Percentiles rank a stretch among this genome's conserved stretches.
phyloP scores from a whole-genome alignment of 305 asterid genomes.

The Fraxinus angustifolia region DNA sequence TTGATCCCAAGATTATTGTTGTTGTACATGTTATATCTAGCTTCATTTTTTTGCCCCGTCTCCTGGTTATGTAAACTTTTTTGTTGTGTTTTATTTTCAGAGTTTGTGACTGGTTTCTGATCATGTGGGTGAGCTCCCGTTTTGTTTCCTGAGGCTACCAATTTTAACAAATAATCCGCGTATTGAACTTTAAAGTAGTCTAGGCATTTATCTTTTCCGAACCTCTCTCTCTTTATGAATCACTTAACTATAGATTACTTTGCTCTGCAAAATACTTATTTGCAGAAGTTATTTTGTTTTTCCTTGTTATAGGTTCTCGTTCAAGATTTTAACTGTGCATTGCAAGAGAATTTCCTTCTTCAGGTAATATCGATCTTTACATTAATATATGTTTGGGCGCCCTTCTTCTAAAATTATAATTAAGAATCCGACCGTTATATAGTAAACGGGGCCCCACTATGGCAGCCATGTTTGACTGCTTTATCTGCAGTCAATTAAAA shows the following conservation, averaged over 20 bases:
- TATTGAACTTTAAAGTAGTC: slow-evolving; percentile 13
- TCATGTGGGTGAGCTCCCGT: not conserved
- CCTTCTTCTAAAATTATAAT: too few species aligned
- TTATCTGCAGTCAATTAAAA: too few species aligned
- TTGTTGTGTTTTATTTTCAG: not conserved
- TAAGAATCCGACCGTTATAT: too few species aligned
- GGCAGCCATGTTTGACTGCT: too few species aligned
- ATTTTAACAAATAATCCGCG: not conserved
- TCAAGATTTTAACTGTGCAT: slow-evolving; percentile 94
- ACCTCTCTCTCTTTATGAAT: not conserved
- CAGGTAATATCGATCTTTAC: slow-evolving; percentile 51
- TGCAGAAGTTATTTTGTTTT: not conserved
- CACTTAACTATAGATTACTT: not conserved
- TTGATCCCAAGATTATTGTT: not conserved
- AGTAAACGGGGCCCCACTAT: too few species aligned
- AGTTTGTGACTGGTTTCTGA: not conserved
- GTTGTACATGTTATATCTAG: not conserved
- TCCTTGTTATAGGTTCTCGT: slow-evolving; percentile 61
- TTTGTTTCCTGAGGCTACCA: not conserved
- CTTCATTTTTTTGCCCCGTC: not conserved
- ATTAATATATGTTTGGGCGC: not conserved
- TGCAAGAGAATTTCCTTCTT: slow-evolving; percentile 92
- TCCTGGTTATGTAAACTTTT: not conserved
- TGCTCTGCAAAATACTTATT: slow-evolving; percentile 11
- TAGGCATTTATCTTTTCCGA: not conserved